phyloP scores from a whole-genome alignment of 345 rosid species.

The Hibiscus syriacus region DNA sequence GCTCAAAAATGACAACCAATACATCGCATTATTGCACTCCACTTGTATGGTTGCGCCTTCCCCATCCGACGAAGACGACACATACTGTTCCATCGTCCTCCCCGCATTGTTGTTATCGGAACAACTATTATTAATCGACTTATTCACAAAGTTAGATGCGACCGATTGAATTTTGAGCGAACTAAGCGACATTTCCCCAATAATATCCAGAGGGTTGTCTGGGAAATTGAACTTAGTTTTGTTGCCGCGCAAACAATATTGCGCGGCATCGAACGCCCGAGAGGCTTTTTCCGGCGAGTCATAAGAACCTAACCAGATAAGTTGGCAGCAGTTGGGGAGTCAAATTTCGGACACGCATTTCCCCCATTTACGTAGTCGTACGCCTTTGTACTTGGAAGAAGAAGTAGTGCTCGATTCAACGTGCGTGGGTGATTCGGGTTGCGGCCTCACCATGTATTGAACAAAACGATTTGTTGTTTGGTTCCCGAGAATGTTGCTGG shows the following conservation, averaged over 20 bases:
- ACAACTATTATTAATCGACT: not conserved
- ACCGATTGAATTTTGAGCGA: slow-evolving; percentile 50
- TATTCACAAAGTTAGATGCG: slow-evolving; percentile 47
- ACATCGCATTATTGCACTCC: slow-evolving; percentile 16
- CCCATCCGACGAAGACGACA: slow-evolving; percentile 16
- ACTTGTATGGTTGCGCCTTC: not conserved
- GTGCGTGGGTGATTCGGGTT: slow-evolving; percentile 1
- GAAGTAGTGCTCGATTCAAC: slow-evolving; percentile 13
- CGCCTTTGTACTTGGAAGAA: slow-evolving; percentile 66
- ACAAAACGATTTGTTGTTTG: too few species aligned
- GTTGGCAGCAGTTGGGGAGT: slow-evolving; percentile 78
- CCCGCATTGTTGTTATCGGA: not conserved
- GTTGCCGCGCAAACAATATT: slow-evolving; percentile 56
- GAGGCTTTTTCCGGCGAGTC: slow-evolving; percentile 79
- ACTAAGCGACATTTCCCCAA: slow-evolving; percentile 30
- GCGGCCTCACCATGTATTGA: slow-evolving; percentile 11
- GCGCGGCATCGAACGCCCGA: slow-evolving; percentile 87
- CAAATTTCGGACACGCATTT: slow-evolving; percentile 92
- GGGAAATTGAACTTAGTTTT: slow-evolving; percentile 66
- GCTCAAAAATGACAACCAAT: slow-evolving; percentile 35
- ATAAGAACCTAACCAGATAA: slow-evolving; percentile 86
- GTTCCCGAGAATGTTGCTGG: too few species aligned
- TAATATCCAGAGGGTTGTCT: slow-evolving; percentile 38
- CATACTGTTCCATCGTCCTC: not conserved
- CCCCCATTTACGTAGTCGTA: slow-evolving; percentile 91